Evolutionary conservation across 2,329 filamentous ascomycete species (phyloP).

Genomic region (Colletotrichum sp.): DNA sequence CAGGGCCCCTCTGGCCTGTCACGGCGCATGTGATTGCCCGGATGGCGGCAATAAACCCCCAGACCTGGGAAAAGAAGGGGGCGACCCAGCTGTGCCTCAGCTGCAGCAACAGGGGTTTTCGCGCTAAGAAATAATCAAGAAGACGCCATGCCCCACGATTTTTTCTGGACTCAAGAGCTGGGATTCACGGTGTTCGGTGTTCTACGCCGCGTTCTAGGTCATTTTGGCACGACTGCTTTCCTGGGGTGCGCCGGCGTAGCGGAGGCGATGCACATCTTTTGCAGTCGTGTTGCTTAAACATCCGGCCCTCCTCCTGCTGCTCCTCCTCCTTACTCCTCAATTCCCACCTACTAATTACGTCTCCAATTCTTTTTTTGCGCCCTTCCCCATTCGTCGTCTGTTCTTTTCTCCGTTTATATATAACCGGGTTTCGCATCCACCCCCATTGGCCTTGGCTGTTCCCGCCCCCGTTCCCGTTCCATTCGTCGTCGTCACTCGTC

Average conservation of each 20-base stretch:
- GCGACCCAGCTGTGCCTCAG: background rate
- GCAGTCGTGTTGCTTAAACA: background rate
- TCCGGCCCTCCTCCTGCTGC: background rate
- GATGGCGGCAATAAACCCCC: conserved; percentile 16
- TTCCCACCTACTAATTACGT: background rate
- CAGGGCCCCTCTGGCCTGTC: conserved; percentile 10
- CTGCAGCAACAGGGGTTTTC: conserved; percentile 11
- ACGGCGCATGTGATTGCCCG: conserved; percentile 26
- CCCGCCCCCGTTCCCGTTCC: background rate
- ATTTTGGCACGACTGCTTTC: background rate
- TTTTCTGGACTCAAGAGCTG: background rate
- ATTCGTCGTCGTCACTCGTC: background rate
- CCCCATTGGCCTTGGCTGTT: background rate
- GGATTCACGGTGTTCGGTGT: background rate
- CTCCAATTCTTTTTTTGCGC: conserved; percentile 5
- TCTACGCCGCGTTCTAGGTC: background rate
- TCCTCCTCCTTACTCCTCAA: background rate
- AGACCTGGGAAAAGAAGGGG: background rate
- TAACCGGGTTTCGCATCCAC: background rate
- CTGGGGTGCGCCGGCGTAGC: background rate
- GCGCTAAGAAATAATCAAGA: conserved; percentile 25
- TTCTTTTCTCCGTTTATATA: conserved; percentile 1
- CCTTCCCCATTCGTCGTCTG: background rate
- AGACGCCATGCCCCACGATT: conserved; percentile 23
- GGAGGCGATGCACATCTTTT: background rate